phyloP scores from a whole-genome alignment of 2,329 filamentous ascomycete genomes.

The Beauveria brongniartii region DNA sequence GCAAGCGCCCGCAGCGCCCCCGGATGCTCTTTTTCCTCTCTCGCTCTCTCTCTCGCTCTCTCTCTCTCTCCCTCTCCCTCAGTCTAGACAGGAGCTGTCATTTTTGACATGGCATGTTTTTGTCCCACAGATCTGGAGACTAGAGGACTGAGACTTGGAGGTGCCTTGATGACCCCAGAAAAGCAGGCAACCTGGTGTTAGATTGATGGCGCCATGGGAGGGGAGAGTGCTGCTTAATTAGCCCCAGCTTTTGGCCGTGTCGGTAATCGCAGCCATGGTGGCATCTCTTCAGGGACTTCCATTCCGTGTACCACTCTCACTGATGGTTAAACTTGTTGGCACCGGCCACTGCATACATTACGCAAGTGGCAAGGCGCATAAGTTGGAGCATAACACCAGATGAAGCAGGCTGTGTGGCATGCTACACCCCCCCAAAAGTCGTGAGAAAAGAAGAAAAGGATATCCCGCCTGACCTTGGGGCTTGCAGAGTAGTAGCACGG shows the following conservation, averaged over 20 bases:
- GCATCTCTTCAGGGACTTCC: neutral
- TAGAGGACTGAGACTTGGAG: neutral
- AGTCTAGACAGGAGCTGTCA: neutral
- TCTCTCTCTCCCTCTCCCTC: neutral
- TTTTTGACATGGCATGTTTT: neutral
- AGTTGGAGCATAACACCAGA: neutral
- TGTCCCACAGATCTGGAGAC: conserved; percentile 7
- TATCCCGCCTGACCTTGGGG: neutral
- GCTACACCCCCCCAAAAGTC: neutral
- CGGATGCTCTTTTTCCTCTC: neutral
- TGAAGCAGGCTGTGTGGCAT: conserved; percentile 2
- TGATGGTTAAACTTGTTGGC: neutral
- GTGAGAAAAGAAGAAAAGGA: neutral
- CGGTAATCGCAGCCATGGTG: conserved; percentile 3
- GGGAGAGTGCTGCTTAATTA: neutral
- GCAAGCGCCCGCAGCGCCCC: conserved; percentile 2
- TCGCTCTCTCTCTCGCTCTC: neutral
- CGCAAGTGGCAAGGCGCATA: neutral
- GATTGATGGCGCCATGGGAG: conserved; percentile 1
- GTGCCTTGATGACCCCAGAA: neutral
- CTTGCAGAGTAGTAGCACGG: neutral
- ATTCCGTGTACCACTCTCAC: neutral
- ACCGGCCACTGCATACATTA: neutral
- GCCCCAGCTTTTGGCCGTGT: neutral
- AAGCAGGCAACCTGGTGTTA: neutral